These are phyloP conservation scores for Peronospora farinosa DNA, from an alignment of 352 stramenopile species.

Conservation along the genomic window DNA sequence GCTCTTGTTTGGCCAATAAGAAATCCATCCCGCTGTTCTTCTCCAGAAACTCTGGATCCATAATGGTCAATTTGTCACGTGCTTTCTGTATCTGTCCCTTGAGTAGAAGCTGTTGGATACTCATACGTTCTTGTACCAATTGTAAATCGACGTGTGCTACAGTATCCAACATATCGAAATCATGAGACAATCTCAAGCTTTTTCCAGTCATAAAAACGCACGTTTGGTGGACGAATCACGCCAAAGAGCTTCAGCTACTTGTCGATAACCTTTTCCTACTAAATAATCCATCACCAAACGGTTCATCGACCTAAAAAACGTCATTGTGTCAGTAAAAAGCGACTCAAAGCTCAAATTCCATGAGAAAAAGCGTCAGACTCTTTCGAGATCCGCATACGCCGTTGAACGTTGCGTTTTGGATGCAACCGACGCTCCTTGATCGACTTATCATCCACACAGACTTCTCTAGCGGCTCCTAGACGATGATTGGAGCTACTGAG, in stretches of 20 bases:
- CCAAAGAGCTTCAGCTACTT: conserved; percentile 73
- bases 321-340: conserved; percentile 6
- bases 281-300: conserved; percentile 78
- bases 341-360: background rate
- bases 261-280: conserved; percentile 70
- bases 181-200: conserved; percentile 17
- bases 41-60: conserved; percentile 57
- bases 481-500: conserved; percentile 17
- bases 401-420: conserved; percentile 26
- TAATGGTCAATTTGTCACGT: conserved; percentile 42
- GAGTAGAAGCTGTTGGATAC: conserved; percentile 56
- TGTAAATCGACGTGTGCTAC: conserved; percentile 66
- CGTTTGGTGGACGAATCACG: conserved; percentile 61
- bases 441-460: conserved; percentile 11
- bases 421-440: conserved; percentile 18
- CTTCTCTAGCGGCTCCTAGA: conserved; percentile 11
- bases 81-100: conserved; percentile 57
- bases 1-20: conserved; percentile 70
- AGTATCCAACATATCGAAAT: background rate
- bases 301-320: conserved; percentile 56
- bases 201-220: conserved; percentile 20
- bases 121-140: conserved; percentile 68
- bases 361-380: conserved; percentile 33
- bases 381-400: conserved; percentile 60
- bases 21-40: conserved; percentile 63